Conservation (phyloP, 2,329 filamentous ascomycete genomes). For the Zymoseptoria ardabiliae region DNA sequence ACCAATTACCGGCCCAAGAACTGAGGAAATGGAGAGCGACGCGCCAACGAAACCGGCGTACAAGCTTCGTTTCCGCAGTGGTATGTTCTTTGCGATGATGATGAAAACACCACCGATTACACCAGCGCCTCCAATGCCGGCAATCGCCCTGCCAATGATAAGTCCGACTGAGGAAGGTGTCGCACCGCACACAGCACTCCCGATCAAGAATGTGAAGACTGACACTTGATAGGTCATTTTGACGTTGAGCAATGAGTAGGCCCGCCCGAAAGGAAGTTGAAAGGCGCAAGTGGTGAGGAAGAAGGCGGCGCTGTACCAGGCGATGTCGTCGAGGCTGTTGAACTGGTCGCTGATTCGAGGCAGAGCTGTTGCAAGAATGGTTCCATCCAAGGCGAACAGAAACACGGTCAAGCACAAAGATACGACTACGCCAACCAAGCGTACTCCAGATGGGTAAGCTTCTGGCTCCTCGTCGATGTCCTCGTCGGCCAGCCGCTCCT, state of each 20-base stretch:
- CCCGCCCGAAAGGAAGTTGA: conserved; percentile 37
- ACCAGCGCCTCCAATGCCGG: conserved; percentile 49
- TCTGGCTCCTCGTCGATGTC: too few relatives aligned
- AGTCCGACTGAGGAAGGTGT: conserved; percentile 43
- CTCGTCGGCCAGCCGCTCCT: too few relatives aligned
- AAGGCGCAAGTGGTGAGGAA: conserved; percentile 38
- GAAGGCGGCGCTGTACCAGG: conserved; percentile 43
- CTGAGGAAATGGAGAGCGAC: conserved; percentile 37
- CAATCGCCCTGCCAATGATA: conserved; percentile 45
- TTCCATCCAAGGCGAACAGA: conserved; percentile 17
- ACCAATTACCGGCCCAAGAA: conserved; percentile 46
- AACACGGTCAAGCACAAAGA: too few relatives aligned
- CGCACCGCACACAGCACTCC: conserved; percentile 44
- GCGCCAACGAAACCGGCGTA: conserved; percentile 28
- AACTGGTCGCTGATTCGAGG: conserved; percentile 43
- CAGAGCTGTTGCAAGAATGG: conserved; percentile 39
- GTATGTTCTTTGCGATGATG: conserved; percentile 13
- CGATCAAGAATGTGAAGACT: conserved; percentile 37
- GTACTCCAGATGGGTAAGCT: too few relatives aligned
- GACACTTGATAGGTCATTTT: conserved; percentile 38
- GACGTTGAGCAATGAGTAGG: conserved; percentile 35
- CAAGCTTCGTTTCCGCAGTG: conserved; percentile 9
- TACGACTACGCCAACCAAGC: too few relatives aligned
- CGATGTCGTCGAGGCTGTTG: conserved; percentile 37
- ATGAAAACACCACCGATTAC: conserved; percentile 37